Conservation (phyloP, 164 flowering plant genomes). For the Vitis cinerea region DNA sequence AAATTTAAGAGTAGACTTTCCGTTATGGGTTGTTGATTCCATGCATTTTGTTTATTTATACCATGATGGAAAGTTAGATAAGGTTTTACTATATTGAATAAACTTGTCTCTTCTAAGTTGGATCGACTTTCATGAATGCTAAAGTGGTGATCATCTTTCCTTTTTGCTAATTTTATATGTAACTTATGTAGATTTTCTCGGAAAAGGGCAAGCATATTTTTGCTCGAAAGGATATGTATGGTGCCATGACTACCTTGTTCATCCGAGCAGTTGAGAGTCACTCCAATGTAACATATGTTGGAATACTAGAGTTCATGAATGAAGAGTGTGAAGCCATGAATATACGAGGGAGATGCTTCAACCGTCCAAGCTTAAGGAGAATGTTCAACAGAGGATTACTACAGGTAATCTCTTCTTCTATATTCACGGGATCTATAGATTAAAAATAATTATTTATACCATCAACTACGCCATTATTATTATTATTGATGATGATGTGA, state of each 20-base stretch:
- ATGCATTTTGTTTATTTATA: too few relatives aligned
- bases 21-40: too few relatives aligned
- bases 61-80: too few relatives aligned
- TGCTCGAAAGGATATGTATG: conserved; percentile 22
- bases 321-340: conserved; percentile 13
- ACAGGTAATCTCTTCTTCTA: conserved; percentile 22
- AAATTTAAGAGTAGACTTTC: too few relatives aligned
- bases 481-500: too few relatives aligned
- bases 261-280: conserved; percentile 13
- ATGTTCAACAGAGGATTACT: conserved; percentile 13
- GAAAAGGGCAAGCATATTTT: conserved; percentile 15
- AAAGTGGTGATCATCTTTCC: too few relatives aligned
- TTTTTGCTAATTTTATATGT: too few relatives aligned
- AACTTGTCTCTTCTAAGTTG: neutral
- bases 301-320: conserved; percentile 6
- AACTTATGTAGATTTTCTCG: too few relatives aligned
- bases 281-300: conserved; percentile 18
- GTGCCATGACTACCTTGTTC: conserved; percentile 35
- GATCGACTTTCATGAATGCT: too few relatives aligned
- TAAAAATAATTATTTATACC: too few relatives aligned
- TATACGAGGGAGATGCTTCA: conserved; percentile 12
- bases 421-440: neutral
- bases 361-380: conserved; percentile 7
- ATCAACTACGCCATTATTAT: too few relatives aligned
- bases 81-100: neutral